Conservation (phyloP, 768 basidiomycete species). For the Mycena olivaceomarginata region DNA sequence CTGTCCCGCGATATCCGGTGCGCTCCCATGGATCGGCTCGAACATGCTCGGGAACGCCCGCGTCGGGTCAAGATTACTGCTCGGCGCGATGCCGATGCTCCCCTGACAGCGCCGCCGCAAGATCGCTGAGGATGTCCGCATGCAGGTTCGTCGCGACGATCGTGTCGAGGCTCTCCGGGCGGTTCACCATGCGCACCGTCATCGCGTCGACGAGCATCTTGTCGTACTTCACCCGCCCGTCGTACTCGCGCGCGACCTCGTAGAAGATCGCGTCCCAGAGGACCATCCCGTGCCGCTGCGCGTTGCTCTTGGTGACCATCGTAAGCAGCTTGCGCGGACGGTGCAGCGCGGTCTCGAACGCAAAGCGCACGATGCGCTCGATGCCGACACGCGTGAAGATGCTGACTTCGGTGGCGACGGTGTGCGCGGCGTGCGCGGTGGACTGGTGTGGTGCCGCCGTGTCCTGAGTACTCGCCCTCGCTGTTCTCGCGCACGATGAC, state of each 20-base stretch:
- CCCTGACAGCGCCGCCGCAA: conserved; percentile 73
- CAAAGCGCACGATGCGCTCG: conserved; percentile 69
- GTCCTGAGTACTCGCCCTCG: conserved; percentile 74
- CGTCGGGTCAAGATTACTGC: conserved; percentile 66
- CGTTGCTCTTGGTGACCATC: conserved; percentile 73
- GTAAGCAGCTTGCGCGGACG: conserved; percentile 71
- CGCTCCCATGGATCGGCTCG: conserved; percentile 75
- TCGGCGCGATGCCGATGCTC: conserved; percentile 74
- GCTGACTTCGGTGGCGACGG: conserved; percentile 57
- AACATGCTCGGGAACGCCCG: conserved; percentile 68
- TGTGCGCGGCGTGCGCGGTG: conserved; percentile 65
- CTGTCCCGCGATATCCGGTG: conserved; percentile 74
- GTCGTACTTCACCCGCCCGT: conserved; percentile 66
- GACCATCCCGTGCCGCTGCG: conserved; percentile 68
- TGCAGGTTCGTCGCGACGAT: conserved; percentile 75
- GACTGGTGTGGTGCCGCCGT: conserved; percentile 65
- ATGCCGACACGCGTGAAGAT: conserved; percentile 71
- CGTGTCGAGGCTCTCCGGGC: conserved; percentile 73
- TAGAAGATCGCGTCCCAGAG: conserved; percentile 69
- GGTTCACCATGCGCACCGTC: conserved; percentile 64
- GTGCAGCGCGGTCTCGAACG: conserved; percentile 70
- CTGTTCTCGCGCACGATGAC: conserved; percentile 74
- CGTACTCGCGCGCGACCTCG: conserved; percentile 70
- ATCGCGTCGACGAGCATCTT: conserved; percentile 73
- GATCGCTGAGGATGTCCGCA: conserved; percentile 74